These are phyloP conservation scores for Symbiotaphrina buchneri DNA, from an alignment of 495 filamentous ascomycete species.

Conservation along the genomic window DNA sequence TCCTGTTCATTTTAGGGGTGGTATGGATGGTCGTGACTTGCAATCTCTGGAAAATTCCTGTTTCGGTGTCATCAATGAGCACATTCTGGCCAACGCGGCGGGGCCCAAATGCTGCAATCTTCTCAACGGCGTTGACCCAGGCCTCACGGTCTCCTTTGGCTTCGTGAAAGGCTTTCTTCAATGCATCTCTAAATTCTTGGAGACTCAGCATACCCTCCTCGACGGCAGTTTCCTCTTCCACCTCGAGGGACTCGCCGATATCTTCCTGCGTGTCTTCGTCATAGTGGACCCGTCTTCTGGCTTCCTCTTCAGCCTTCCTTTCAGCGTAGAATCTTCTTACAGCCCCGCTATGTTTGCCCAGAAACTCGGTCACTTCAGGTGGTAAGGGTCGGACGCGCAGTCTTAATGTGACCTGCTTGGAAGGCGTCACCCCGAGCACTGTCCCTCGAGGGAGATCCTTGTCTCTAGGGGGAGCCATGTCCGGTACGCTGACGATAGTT, in stretches of 20 bases:
- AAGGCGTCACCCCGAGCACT: slow-evolving; percentile 49
- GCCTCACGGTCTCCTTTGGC: slow-evolving; percentile 39
- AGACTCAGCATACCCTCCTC: slow-evolving; percentile 34
- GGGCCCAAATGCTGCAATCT: slow-evolving; percentile 78
- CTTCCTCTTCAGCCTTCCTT: slow-evolving; percentile 22
- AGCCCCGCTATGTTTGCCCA: slow-evolving; percentile 52
- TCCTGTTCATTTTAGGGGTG: no score
- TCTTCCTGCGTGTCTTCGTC: slow-evolving; percentile 6
- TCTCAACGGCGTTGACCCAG: slow-evolving; percentile 59
- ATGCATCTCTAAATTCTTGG: slow-evolving; percentile 50
- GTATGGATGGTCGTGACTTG: background rate
- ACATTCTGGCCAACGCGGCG: slow-evolving; percentile 70
- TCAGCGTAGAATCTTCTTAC: slow-evolving; percentile 65
- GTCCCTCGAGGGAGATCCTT: slow-evolving; percentile 75
- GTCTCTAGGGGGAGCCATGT: slow-evolving; percentile 78
- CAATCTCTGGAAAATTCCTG: no score
- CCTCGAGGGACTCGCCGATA: slow-evolving; percentile 13
- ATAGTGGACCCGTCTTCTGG: slow-evolving; percentile 9
- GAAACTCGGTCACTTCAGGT: slow-evolving; percentile 55
- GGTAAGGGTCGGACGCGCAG: slow-evolving; percentile 70
- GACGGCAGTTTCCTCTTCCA: slow-evolving; percentile 10
- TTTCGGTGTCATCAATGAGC: slow-evolving; percentile 41
- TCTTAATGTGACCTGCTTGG: slow-evolving; percentile 62
- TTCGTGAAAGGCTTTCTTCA: slow-evolving; percentile 44
- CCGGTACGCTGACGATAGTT: slow-evolving; percentile 61